Percentiles rank a stretch among this genome's conserved stretches.
phyloP scores from a whole-genome alignment of 108 stramenopile genomes.

The Pelagomonas calceolata region DNA sequence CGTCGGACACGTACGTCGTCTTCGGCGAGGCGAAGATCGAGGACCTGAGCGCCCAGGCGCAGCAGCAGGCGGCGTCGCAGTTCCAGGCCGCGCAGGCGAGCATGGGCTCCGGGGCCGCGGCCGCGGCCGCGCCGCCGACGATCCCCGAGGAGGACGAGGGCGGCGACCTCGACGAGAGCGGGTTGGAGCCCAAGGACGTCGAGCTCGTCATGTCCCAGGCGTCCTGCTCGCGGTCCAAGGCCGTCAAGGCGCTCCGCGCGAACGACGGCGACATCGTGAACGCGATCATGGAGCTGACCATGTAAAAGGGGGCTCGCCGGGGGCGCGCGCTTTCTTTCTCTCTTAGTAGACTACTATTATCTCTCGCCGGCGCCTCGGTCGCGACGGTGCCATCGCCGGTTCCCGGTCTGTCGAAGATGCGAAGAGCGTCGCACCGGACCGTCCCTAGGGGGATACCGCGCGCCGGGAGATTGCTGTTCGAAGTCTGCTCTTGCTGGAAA shows the following conservation, averaged over 20 bases:
- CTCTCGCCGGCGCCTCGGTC: too few species aligned
- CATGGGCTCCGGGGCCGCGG: constrained; percentile 43
- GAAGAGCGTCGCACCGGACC: too few species aligned
- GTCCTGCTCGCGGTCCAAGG: constrained; percentile 64
- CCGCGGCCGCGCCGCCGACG: constrained; percentile 38
- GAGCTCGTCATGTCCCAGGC: constrained; percentile 89
- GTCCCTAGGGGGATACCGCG: too few species aligned
- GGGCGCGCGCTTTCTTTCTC: too few species aligned
- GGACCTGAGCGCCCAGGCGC: constrained; percentile 66
- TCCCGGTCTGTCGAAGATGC: too few species aligned
- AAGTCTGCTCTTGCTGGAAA: too few species aligned
- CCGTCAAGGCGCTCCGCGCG: constrained; percentile 85
- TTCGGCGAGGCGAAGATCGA: constrained; percentile 98
- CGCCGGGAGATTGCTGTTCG: too few species aligned
- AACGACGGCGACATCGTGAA: constrained; percentile 93
- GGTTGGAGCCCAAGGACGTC: constrained; percentile 90
- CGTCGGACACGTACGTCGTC: constrained; percentile 88
- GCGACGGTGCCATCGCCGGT: too few species aligned
- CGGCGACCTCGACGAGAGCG: constrained; percentile 80
- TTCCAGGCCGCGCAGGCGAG: constrained; percentile 35
- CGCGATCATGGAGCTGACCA: constrained; percentile 91
- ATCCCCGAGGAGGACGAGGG: constrained; percentile 54
- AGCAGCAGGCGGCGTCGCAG: constrained; percentile 75
- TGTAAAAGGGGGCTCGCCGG: too few species aligned
- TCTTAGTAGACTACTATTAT: too few species aligned